A percentile compares a stretch with the other conserved stretches of the same genome.
Evolutionary conservation across 1,284 basidiomycete genomes (phyloP).

Genomic region (Lignosus rhinocerotis): DNA sequence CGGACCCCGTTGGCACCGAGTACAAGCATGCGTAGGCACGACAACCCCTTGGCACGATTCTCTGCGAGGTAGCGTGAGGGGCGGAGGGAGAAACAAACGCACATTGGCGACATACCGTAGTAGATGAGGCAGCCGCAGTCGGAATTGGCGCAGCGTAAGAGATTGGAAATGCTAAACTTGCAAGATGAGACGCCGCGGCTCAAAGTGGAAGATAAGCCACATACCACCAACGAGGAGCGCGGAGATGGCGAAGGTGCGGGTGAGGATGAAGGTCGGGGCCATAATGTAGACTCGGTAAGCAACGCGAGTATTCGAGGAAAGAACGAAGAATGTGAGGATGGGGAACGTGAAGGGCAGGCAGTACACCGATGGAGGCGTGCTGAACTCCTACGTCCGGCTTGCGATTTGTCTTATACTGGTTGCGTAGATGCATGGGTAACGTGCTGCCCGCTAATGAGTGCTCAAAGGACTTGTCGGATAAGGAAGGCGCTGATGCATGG

Average conservation of each 20-base stretch:
- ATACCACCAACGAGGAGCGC: slow-evolving; percentile 22
- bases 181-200: not conserved
- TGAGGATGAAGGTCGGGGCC: slow-evolving; percentile 24
- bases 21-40: slow-evolving; percentile 13
- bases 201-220: not conserved
- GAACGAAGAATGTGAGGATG: not conserved
- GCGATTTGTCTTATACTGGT: slow-evolving; percentile 7
- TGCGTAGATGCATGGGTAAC: not conserved
- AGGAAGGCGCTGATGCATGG: not conserved
- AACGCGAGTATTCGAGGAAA: slow-evolving; percentile 4
- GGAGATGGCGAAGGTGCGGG: slow-evolving; percentile 25
- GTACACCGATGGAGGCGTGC: not conserved
- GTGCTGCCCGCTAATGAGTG: not conserved
- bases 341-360: not conserved
- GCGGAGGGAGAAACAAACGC: not conserved
- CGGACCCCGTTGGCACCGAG: slow-evolving; percentile 1
- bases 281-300: slow-evolving; percentile 5
- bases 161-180: slow-evolving; percentile 4
- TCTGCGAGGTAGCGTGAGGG: not conserved
- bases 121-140: not conserved
- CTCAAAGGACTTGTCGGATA: slow-evolving; percentile 6
- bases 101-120: not conserved
- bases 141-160: slow-evolving; percentile 13
- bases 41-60: slow-evolving; percentile 2
- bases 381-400: not conserved